Evolutionary conservation across 2,329 filamentous ascomycete species (phyloP).

Genomic region (Pseudogymnoascus sp.): DNA sequence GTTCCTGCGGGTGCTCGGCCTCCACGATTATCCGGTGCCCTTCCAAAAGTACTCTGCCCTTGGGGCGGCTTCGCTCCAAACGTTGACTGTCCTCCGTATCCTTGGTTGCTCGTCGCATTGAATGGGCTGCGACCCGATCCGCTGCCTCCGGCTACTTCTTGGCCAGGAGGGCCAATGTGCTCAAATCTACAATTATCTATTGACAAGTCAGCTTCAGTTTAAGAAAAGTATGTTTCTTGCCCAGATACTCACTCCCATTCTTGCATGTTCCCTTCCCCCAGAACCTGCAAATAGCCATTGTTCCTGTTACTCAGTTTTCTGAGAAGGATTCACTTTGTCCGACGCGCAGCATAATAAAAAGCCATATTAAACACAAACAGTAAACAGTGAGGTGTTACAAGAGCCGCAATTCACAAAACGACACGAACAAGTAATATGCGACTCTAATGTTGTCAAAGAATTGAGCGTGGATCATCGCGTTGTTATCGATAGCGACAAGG

Average conservation of each 20-base stretch:
- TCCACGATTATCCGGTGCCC: not conserved
- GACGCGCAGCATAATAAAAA: not conserved
- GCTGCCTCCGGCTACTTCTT: constrained; percentile 7
- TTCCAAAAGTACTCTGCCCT: constrained; percentile 13
- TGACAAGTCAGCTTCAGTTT: not conserved
- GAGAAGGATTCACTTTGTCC: not conserved
- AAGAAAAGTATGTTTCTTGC: not conserved
- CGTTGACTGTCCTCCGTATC: not conserved
- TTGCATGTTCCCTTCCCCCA: constrained; percentile 58
- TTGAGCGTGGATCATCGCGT: not conserved
- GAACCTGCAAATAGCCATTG: constrained; percentile 43
- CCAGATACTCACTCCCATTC: constrained; percentile 46
- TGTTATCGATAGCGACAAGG: constrained; percentile 8
- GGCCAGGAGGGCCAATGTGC: constrained; percentile 27
- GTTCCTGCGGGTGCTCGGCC: constrained; percentile 10
- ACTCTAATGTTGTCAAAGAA: not conserved
- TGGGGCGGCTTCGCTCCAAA: constrained; percentile 12
- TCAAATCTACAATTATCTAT: constrained; percentile 48
- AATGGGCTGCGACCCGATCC: constrained; percentile 12
- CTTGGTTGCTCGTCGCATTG: constrained; percentile 15
- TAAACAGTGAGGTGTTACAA: not conserved
- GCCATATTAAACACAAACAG: not conserved
- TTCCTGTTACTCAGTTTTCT: constrained; percentile 34
- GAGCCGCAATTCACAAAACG: not conserved
- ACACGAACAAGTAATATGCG: not conserved